A percentile compares a stretch with the other conserved stretches of the same genome.
Evolutionary conservation across 1,284 basidiomycete genomes (phyloP).

Genomic region (Ustanciosporium gigantosporum): DNA sequence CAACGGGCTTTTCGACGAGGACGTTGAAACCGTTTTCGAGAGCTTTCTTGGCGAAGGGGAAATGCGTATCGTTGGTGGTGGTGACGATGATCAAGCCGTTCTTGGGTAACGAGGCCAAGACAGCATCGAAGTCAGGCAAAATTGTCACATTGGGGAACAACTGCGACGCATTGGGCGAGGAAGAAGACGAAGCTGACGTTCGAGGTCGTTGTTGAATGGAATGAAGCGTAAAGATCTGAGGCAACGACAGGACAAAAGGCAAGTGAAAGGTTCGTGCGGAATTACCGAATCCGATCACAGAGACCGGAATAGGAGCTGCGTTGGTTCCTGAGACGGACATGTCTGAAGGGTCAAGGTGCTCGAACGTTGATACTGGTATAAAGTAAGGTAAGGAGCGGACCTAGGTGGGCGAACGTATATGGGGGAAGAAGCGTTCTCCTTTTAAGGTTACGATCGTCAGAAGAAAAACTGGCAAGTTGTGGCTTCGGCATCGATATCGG

Average conservation of each 20-base stretch:
- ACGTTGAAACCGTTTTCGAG: constrained; percentile 55
- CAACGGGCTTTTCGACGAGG: constrained; percentile 57
- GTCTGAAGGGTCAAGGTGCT: background rate
- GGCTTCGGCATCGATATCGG: too few relatives aligned
- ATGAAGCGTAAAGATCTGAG: constrained; percentile 44
- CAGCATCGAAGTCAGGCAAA: constrained; percentile 42
- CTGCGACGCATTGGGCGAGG: constrained; percentile 26
- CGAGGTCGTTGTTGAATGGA: constrained; percentile 56
- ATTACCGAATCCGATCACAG: constrained; percentile 52
- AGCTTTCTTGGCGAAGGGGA: constrained; percentile 51
- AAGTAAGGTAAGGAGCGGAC: background rate
- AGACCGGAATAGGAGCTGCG: constrained; percentile 48
- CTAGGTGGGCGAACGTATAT: too few relatives aligned
- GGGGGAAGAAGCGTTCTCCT: too few relatives aligned
- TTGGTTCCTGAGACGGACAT: too few relatives aligned
- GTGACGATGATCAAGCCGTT: constrained; percentile 56
- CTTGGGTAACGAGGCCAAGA: constrained; percentile 49
- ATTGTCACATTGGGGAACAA: constrained; percentile 44
- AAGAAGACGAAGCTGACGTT: constrained; percentile 16
- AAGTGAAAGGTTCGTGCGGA: constrained; percentile 56
- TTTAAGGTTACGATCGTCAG: too few relatives aligned
- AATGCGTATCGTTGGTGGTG: constrained; percentile 56
- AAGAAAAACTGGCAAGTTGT: too few relatives aligned
- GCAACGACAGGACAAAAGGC: constrained; percentile 48
- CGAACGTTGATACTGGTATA: too few relatives aligned